These are phyloP conservation scores for Solanum clarkiae DNA, from an alignment of 257 asterid species.

Conservation along the genomic window DNA sequence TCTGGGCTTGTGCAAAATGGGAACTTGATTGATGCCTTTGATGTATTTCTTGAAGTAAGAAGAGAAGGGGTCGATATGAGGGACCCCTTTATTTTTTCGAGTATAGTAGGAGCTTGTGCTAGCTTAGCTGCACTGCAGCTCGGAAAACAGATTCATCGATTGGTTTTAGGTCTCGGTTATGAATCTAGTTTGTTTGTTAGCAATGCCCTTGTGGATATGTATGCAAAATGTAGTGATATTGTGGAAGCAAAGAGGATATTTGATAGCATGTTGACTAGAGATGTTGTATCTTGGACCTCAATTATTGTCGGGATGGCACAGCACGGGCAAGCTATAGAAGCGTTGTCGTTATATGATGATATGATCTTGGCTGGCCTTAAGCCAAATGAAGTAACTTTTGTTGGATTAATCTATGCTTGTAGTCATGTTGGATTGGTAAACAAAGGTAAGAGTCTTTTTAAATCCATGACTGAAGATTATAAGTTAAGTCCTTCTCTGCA, in stretches of 20 bases:
- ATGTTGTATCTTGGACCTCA: conserved; percentile 81
- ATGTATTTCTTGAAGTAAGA: conserved; percentile 42
- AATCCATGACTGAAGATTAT: conserved; percentile 52
- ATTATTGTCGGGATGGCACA: conserved; percentile 81
- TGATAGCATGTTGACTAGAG: conserved; percentile 26
- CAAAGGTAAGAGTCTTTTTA: conserved; percentile 45
- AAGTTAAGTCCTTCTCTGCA: conserved; percentile 52
- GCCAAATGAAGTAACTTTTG: conserved; percentile 75
- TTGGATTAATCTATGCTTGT: conserved; percentile 67
- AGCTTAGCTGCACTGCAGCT: conserved; percentile 35
- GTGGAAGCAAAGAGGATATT: conserved; percentile 43
- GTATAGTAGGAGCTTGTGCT: conserved; percentile 56
- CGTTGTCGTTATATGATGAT: conserved; percentile 38
- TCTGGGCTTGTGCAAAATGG: conserved; percentile 69
- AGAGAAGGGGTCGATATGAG: conserved; percentile 31
- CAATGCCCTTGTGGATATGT: conserved; percentile 70
- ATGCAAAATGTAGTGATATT: conserved; percentile 73
- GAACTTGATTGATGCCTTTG: conserved; percentile 30
- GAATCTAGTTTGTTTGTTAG: conserved; percentile 27
- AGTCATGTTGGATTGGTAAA: conserved; percentile 67
- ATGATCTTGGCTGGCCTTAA: conserved; percentile 42
- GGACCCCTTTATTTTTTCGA: conserved; percentile 48
- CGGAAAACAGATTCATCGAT: conserved; percentile 68
- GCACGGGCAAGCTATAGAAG: conserved; percentile 62
- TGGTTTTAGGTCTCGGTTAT: conserved; percentile 50